Percentiles rank a stretch among this genome's conserved stretches.
phyloP scores from a whole-genome alignment of 1,284 basidiomycete genomes.

The Sporisorium exsertum region DNA sequence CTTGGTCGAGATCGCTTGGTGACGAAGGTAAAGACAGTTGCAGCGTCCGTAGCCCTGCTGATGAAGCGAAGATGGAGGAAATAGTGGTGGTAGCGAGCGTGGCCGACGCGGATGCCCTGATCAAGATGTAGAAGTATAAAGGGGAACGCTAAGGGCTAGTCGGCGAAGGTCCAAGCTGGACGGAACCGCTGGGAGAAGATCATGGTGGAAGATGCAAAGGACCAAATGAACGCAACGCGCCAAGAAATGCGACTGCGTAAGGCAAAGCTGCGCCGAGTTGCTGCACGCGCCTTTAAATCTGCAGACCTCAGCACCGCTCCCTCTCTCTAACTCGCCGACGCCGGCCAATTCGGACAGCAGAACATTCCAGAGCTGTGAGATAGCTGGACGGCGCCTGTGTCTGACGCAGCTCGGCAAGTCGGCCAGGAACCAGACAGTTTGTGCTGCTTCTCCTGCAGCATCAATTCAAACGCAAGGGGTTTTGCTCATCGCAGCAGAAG shows the following conservation, averaged over 20 bases:
- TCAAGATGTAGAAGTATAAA: not conserved
- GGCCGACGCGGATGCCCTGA: not conserved
- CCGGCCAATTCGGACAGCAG: not conserved
- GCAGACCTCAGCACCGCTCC: not conserved
- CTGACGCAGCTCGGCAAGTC: not conserved
- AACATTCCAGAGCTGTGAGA: not conserved
- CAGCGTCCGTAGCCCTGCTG: not conserved
- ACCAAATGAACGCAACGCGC: slow-evolving; percentile 2
- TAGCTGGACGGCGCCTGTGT: too few relatives aligned
- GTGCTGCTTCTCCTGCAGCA: not conserved
- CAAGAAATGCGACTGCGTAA: not conserved
- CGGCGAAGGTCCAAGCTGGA: not conserved
- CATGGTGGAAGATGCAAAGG: not conserved
- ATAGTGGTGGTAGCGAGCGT: not conserved
- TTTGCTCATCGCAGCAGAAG: too few relatives aligned
- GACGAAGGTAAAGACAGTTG: not conserved
- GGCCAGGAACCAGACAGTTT: not conserved
- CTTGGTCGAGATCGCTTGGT: too few relatives aligned
- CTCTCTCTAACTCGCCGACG: not conserved
- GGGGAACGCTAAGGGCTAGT: slow-evolving; percentile 1
- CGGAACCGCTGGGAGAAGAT: not conserved
- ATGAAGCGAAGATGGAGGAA: not conserved
- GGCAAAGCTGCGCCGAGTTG: not conserved
- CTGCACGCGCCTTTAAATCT: not conserved
- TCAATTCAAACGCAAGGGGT: not conserved